Base-by-base conservation (phyloP, 2,329 filamentous ascomycete species). In the Monosporascus cannonballus region DNA sequence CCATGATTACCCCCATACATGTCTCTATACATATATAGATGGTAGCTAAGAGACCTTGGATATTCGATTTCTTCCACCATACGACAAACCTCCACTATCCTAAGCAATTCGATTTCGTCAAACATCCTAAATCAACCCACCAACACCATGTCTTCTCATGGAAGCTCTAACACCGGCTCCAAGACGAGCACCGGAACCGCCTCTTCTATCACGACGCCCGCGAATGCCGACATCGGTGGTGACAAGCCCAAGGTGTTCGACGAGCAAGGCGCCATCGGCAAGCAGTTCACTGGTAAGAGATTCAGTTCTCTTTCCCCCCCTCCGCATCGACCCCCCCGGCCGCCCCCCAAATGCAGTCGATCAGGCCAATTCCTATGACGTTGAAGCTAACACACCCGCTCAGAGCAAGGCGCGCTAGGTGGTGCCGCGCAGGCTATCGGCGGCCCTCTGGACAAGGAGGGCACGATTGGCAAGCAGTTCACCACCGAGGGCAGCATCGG, bases 391-490 rank as follows among this genome's bases (percentile, higher is more conserved):
- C 25, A 9, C 47, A 39, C 3, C 15, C 17, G 9, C 6, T 1
- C 18, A 76, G 73, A 72, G 38, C 62, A 76, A 5, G 78, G 79
- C 18, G 69, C 71, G 0, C 64, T 82, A n/a, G 79, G 79, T 6
- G 73, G 76, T 11, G 67, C 73, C 2, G 77, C 73, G 0, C 69
- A 80, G 63, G 73, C 72, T 54, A 67, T 83, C 7, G 78, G 80
- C 0, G 76, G 76, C 0, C 75, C 75, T 0, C 62, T 80, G 27
- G 69, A 66, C 38, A 78, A 78, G 58, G 75, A 81, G 2, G 79
- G 80, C 0, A 60, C 71, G 8, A 73, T 83, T 51, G 79, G 80
- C 20, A 77, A 76, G 52, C 77, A 80, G 56, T 84, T 83, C 58
- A 81, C 78, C 0, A 62, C 71, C 0, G 74, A 79, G 45, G 78